Evolutionary conservation across 352 stramenopile species (phyloP).

Genomic region (Pythium insidiosum): DNA sequence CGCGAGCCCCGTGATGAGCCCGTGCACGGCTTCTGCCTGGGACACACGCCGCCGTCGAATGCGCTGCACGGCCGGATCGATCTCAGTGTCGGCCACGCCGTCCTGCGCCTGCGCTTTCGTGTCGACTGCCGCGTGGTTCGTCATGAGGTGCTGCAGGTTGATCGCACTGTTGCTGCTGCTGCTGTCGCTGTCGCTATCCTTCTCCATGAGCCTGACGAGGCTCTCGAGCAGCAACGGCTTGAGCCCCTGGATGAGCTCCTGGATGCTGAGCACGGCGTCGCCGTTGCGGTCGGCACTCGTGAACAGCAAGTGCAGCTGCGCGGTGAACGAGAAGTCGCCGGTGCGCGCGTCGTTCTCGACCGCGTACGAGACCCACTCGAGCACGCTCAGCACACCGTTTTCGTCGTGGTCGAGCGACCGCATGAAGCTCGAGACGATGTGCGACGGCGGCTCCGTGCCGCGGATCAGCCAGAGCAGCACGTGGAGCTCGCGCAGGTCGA

Average conservation of each 20-base stretch:
- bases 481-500: slow-evolving; percentile 47
- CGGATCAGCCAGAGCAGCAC: slow-evolving; percentile 62
- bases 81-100: no score
- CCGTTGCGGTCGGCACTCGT: slow-evolving; percentile 39
- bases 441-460: slow-evolving; percentile 39
- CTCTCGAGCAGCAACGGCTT: slow-evolving; percentile 27
- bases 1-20: slow-evolving; percentile 31
- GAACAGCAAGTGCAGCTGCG: slow-evolving; percentile 51
- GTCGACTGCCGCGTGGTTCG: neutral
- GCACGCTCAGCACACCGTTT: slow-evolving; percentile 37
- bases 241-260: slow-evolving; percentile 40
- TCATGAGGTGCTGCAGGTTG: slow-evolving; percentile 1
- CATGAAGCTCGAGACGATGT: slow-evolving; percentile 40
- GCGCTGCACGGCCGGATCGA: neutral
- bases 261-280: slow-evolving; percentile 40
- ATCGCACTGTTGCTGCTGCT: neutral
- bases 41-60: slow-evolving; percentile 12
- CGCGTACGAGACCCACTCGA: slow-evolving; percentile 67
- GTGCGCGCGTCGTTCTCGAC: slow-evolving; percentile 38
- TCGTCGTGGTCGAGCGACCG: slow-evolving; percentile 46
- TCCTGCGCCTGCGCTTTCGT: neutral
- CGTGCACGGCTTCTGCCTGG: slow-evolving; percentile 22
- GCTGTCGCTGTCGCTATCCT: no score
- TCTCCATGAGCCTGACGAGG: slow-evolving; percentile 6
- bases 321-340: slow-evolving; percentile 30